Percentiles rank a stretch among this genome's conserved stretches.
Conservation (phyloP, 2,329 filamentous ascomycete genomes). For the Fusarium verticillioides region DNA sequence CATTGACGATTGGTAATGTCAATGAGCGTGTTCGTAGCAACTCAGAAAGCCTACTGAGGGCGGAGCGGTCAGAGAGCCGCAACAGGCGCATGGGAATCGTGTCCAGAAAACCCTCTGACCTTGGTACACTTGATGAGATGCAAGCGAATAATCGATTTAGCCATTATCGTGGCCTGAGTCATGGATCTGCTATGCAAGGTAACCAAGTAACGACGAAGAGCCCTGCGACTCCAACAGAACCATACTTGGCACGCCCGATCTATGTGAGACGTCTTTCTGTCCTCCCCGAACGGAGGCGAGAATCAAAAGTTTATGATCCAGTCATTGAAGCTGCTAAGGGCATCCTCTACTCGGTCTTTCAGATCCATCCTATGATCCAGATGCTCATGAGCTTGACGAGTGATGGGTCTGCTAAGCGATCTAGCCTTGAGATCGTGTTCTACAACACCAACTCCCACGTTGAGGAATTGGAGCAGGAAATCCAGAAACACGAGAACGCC, state of each 20-base stretch:
- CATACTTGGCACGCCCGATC: conserved; percentile 66
- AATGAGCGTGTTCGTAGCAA: conserved; percentile 76
- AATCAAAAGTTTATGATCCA: conserved; percentile 70
- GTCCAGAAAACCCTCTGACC: conserved; percentile 67
- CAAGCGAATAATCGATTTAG: conserved; percentile 73
- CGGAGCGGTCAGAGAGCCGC: conserved; percentile 64
- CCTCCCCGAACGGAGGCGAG: conserved; percentile 70
- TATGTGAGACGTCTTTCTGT: conserved; percentile 73
- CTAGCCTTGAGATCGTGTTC: conserved; percentile 73
- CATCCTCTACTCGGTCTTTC: conserved; percentile 73
- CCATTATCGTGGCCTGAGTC: conserved; percentile 73
- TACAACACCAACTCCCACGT: conserved; percentile 76
- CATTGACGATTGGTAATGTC: conserved; percentile 73
- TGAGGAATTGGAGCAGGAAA: conserved; percentile 72
- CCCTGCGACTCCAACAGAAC: conserved; percentile 70
- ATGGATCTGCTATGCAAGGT: conserved; percentile 75
- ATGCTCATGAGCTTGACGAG: conserved; percentile 71
- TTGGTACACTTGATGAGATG: conserved; percentile 71
- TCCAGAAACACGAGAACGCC: conserved; percentile 68
- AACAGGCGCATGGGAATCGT: conserved; percentile 73
- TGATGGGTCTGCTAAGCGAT: conserved; percentile 69
- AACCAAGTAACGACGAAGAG: conserved; percentile 58
- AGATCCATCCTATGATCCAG: conserved; percentile 75
- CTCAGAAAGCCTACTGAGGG: conserved; percentile 68
- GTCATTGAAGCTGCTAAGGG: conserved; percentile 74